Conservation (phyloP, 2,329 filamentous ascomycete species). For the Calycina marina region DNA sequence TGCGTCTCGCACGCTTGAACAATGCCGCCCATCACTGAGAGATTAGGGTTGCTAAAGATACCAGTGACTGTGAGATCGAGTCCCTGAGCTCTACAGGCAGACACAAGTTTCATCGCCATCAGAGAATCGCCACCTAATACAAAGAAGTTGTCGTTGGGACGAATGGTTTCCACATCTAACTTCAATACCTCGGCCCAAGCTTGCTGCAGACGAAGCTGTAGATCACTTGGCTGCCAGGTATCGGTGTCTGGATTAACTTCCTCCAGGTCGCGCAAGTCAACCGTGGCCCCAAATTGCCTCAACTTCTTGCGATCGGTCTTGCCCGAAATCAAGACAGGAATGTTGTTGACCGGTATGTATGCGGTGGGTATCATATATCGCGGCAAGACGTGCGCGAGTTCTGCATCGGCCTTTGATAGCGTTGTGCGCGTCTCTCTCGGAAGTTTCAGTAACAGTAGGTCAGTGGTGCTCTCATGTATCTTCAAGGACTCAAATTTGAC, state of each 20-base stretch:
- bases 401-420: constrained; percentile 4
- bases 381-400: constrained; percentile 19
- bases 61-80: constrained; percentile 28
- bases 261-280: neutral
- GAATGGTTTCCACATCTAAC: neutral
- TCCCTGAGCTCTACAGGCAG: constrained; percentile 17
- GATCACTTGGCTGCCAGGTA: too few relatives aligned
- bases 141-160: constrained; percentile 26
- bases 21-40: neutral
- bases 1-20: too few relatives aligned
- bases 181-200: neutral
- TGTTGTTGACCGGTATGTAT: constrained; percentile 18
- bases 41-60: constrained; percentile 20
- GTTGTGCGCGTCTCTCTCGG: neutral
- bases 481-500: neutral
- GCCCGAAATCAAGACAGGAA: constrained; percentile 20
- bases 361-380: constrained; percentile 22
- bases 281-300: neutral
- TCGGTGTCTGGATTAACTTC: neutral
- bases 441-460: neutral
- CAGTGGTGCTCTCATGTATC: neutral
- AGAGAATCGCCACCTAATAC: constrained; percentile 25
- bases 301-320: constrained; percentile 25
- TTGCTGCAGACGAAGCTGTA: neutral
- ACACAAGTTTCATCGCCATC: constrained; percentile 31